These are phyloP conservation scores for Syzygium syzygioides DNA, from an alignment of 441 rosid species.

Conservation along the genomic window DNA sequence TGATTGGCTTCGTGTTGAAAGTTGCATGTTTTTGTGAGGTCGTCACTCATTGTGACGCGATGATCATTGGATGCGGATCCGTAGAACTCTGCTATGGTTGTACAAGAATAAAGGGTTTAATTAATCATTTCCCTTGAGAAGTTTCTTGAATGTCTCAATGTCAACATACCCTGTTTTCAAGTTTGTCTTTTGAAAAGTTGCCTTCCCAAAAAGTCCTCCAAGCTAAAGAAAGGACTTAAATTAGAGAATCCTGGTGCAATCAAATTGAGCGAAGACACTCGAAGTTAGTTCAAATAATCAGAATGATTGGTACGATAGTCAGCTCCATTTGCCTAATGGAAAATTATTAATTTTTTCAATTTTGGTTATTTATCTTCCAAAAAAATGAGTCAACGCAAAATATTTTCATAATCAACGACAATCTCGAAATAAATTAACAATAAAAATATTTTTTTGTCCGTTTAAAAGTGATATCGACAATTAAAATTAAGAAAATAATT, in stretches of 20 bases:
- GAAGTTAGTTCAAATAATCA: neutral
- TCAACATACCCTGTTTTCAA: neutral
- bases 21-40: neutral
- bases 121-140: neutral
- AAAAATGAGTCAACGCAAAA: neutral
- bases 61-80: neutral
- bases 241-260: neutral
- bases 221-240: no score
- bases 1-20: neutral
- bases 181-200: neutral
- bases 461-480: neutral
- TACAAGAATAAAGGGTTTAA: neutral
- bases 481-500: neutral
- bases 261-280: neutral
- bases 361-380: neutral
- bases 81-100: neutral
- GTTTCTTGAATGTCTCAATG: neutral
- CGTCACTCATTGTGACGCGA: neutral
- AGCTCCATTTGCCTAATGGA: neutral
- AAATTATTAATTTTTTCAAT: neutral
- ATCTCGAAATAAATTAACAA: neutral
- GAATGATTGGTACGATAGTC: neutral
- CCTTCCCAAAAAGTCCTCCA: neutral
- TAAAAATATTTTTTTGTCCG: neutral
- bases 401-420: neutral